A percentile compares a stretch with the other conserved stretches of the same genome.
phyloP scores from a whole-genome alignment of 2,329 filamentous ascomycete genomes.

The Neocatenulostroma microsporum region DNA sequence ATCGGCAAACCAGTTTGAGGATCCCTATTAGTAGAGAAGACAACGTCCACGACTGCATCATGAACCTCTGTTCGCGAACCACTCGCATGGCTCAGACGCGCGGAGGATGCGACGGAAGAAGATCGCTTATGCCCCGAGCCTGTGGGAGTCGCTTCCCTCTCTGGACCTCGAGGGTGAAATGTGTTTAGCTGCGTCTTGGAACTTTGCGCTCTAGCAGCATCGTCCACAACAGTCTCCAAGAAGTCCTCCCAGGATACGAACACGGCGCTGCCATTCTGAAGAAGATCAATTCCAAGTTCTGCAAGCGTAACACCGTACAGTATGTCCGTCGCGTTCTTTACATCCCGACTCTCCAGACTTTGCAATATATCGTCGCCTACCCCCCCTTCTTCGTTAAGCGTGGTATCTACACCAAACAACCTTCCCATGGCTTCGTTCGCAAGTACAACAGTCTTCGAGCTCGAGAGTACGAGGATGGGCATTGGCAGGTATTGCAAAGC shows the following conservation, averaged over 20 bases:
- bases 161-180: conserved; percentile 13
- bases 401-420: conserved; percentile 53
- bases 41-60: conserved; percentile 60
- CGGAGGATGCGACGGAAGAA: conserved; percentile 11
- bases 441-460: conserved; percentile 60
- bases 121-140: conserved; percentile 13
- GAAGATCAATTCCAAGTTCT: conserved; percentile 64
- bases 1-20: conserved; percentile 31
- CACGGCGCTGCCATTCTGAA: conserved; percentile 55
- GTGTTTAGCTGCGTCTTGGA: conserved; percentile 23
- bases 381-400: conserved; percentile 4
- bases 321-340: conserved; percentile 46
- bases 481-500: conserved; percentile 68
- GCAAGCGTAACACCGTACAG: conserved; percentile 59
- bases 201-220: conserved; percentile 26
- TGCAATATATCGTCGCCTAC: conserved; percentile 10
- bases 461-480: conserved; percentile 61
- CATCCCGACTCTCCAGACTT: conserved; percentile 17
- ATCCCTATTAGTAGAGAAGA: conserved; percentile 49
- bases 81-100: conserved; percentile 15
- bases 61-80: conserved; percentile 39
- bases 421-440: conserved; percentile 70
- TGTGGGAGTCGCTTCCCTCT: conserved; percentile 17
- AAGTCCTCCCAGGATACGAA: conserved; percentile 47
- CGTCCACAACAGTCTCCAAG: conserved; percentile 37